Percentiles rank a stretch among this genome's conserved stretches.
Conservation (phyloP, 2,329 filamentous ascomycete species). For the Microcyclosporella mali region DNA sequence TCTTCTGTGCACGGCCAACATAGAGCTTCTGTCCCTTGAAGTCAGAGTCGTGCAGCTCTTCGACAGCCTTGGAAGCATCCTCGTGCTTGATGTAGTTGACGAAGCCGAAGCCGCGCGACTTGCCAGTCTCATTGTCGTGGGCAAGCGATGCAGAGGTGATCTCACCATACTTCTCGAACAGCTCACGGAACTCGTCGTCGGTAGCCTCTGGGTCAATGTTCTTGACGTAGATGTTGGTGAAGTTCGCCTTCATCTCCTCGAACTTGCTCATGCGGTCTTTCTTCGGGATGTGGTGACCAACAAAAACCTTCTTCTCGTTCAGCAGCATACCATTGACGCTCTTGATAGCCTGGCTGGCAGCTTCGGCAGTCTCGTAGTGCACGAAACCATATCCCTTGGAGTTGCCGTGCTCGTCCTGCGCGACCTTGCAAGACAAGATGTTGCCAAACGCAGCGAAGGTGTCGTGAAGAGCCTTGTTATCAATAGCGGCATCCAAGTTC, state of each 20-base stretch:
- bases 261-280: constrained; percentile 99
- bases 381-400: constrained; percentile 99
- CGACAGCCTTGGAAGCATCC: constrained; percentile 75
- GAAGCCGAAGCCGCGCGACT: constrained; percentile 92
- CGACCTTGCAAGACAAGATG: constrained; percentile 99
- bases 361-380: constrained; percentile 98
- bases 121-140: constrained; percentile 91
- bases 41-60: constrained; percentile 84
- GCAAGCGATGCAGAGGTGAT: constrained; percentile 94
- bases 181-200: constrained; percentile 88
- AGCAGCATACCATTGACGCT: constrained; percentile 99
- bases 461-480: constrained; percentile 99
- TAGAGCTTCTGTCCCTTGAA: constrained; percentile 94
- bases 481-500: constrained; percentile 96
- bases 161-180: constrained; percentile 88
- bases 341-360: constrained; percentile 95
- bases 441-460: constrained; percentile 98
- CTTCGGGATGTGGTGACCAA: constrained; percentile 98
- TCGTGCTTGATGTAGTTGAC: constrained; percentile 93
- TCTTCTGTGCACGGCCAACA: constrained; percentile 98
- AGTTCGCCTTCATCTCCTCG: constrained; percentile 99
- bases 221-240: constrained; percentile 99
- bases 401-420: constrained; percentile 91
- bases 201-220: constrained; percentile 80
- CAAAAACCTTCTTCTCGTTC: constrained; percentile 99